Percentiles rank a stretch among this genome's conserved stretches.
phyloP scores from a whole-genome alignment of 306 rosid species.

The Dalbergia cochinchinensis region DNA sequence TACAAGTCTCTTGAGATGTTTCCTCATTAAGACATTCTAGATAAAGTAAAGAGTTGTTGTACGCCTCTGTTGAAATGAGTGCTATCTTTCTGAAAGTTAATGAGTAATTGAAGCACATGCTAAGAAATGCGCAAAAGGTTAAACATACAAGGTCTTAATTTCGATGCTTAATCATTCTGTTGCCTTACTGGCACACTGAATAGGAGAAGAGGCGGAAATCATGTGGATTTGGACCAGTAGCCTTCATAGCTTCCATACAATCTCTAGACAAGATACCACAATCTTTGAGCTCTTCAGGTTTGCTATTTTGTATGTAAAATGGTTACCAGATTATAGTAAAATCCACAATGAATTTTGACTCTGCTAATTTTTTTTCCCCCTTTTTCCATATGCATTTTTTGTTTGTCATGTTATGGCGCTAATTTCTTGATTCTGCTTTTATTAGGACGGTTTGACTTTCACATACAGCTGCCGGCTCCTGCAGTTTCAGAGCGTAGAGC shows the following conservation, averaged over 20 bases:
- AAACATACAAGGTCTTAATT: conserved; percentile 16
- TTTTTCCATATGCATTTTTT: conserved; percentile 27
- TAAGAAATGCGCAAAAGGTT: conserved; percentile 15
- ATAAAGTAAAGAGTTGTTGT: conserved; percentile 6
- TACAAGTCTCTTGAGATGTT: neutral
- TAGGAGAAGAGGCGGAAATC: conserved; percentile 74
- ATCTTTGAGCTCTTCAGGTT: conserved; percentile 92
- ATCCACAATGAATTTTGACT: conserved; percentile 14
- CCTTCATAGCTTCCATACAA: conserved; percentile 74
- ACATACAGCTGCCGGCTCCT: conserved; percentile 88
- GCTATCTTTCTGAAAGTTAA: conserved; percentile 1
- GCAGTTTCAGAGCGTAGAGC: conserved; percentile 88
- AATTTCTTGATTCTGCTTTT: conserved; percentile 37
- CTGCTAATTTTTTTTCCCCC: neutral
- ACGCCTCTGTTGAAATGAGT: conserved; percentile 8
- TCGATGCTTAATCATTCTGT: conserved; percentile 36
- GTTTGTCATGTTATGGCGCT: conserved; percentile 41
- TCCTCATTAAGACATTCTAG: conserved; percentile 13
- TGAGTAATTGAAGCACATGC: conserved; percentile 32
- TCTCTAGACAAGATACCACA: conserved; percentile 82
- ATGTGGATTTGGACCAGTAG: conserved; percentile 89
- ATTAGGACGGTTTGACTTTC: conserved; percentile 92
- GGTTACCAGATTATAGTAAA: conserved; percentile 11
- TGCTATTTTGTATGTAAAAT: conserved; percentile 41
- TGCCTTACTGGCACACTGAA: conserved; percentile 37